These are phyloP conservation scores for Anastatica hierochuntica DNA, from an alignment of 345 rosid genomes.

Conservation along the genomic window DNA sequence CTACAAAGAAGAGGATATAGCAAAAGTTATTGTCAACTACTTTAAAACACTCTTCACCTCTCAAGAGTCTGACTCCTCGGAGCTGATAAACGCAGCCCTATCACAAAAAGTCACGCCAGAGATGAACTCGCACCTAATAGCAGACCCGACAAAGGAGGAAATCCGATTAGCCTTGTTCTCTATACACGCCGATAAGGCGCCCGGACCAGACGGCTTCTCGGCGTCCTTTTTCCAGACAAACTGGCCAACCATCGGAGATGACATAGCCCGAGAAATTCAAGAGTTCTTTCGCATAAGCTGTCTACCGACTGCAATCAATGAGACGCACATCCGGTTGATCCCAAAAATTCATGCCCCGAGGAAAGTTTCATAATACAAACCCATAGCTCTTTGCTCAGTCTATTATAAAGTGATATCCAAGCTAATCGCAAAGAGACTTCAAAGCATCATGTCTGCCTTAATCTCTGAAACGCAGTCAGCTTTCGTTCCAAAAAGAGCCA, in stretches of 20 bases:
- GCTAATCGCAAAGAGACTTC: background rate
- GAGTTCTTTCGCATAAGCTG: no score
- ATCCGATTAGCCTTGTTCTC: background rate
- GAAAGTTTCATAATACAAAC: background rate
- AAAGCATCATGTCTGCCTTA: background rate
- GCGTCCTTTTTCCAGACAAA: background rate
- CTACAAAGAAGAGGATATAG: no score
- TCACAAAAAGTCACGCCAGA: background rate
- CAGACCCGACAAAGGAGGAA: background rate
- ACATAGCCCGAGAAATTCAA: no score
- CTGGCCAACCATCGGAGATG: no score
- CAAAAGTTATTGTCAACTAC: no score
- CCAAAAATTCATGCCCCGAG: background rate
- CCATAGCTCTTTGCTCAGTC: background rate
- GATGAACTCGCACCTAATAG: no score
- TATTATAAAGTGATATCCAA: background rate
- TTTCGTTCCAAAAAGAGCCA: no score
- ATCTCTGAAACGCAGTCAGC: background rate
- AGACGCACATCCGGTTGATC: background rate
- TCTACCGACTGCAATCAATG: no score
- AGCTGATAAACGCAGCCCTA: no score
- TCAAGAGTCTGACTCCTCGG: no score
- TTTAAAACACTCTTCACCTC: no score
- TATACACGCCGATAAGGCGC: background rate
- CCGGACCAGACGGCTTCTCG: background rate